Percentiles rank a stretch among this genome's conserved stretches.
phyloP scores from a whole-genome alignment of 2,329 filamentous ascomycete species.

The Cladobotryum mycophilum region DNA sequence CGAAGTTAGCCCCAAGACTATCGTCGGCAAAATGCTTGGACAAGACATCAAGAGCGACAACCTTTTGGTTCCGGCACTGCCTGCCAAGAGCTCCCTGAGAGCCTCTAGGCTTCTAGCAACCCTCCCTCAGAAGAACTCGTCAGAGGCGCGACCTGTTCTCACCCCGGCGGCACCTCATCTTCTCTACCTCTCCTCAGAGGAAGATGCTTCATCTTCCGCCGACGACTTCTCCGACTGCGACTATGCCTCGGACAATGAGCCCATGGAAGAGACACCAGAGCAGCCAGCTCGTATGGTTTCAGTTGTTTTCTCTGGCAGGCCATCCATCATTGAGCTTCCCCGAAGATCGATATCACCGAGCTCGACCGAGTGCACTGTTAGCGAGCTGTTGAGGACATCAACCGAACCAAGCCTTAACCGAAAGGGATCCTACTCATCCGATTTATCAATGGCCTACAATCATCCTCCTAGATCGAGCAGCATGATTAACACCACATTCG shows the following conservation, averaged over 20 bases:
- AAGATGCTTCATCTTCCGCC: slow-evolving; percentile 57
- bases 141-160: slow-evolving; percentile 26
- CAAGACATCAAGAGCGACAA: slow-evolving; percentile 13
- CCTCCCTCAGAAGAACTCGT: slow-evolving; percentile 25
- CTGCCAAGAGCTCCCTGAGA: slow-evolving; percentile 44
- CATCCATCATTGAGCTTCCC: slow-evolving; percentile 48
- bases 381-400: slow-evolving; percentile 23
- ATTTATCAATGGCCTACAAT: slow-evolving; percentile 27
- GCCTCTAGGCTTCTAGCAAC: slow-evolving; percentile 36
- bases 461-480: slow-evolving; percentile 40
- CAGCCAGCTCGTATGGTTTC: slow-evolving; percentile 50
- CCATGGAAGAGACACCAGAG: slow-evolving; percentile 19
- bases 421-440: slow-evolving; percentile 27
- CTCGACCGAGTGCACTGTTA: slow-evolving; percentile 23
- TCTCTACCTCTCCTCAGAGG: slow-evolving; percentile 59
- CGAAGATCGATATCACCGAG: slow-evolving; percentile 39
- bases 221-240: slow-evolving; percentile 55
- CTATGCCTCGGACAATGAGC: slow-evolving; percentile 39
- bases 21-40: slow-evolving; percentile 23
- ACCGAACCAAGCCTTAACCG: slow-evolving; percentile 27
- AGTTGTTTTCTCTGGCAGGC: slow-evolving; percentile 54
- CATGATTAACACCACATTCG: slow-evolving; percentile 30
- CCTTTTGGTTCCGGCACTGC: slow-evolving; percentile 38
- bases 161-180: slow-evolving; percentile 46
- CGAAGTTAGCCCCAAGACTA: slow-evolving; percentile 5